phyloP scores from a whole-genome alignment of 2,329 filamentous ascomycete species.

The Blastomyces emzantsi region DNA sequence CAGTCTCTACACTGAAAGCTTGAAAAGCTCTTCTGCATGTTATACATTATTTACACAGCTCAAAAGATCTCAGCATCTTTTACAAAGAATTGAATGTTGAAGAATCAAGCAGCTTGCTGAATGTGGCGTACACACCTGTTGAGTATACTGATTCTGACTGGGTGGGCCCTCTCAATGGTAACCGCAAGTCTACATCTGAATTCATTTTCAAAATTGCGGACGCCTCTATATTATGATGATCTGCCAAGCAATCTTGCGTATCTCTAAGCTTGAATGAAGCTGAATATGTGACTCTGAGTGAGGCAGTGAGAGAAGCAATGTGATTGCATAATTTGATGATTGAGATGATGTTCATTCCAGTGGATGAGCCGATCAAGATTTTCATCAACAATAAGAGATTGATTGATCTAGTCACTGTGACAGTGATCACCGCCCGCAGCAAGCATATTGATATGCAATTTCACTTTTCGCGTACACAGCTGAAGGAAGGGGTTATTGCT shows the following conservation, averaged over 20 bases:
- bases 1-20: background rate
- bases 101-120: background rate
- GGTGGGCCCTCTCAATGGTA: background rate
- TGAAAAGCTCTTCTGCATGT: background rate
- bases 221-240: slow-evolving; percentile 12
- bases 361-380: background rate
- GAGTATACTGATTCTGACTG: background rate
- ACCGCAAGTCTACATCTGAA: slow-evolving; percentile 9
- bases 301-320: background rate
- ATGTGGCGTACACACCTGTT: background rate
- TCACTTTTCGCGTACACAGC: slow-evolving; percentile 11
- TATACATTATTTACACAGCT: background rate
- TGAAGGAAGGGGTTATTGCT: slow-evolving; percentile 7
- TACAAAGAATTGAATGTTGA: background rate
- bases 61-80: background rate
- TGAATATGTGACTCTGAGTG: slow-evolving; percentile 13
- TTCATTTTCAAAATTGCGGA: slow-evolving; percentile 12
- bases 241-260: slow-evolving; percentile 12
- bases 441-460: slow-evolving; percentile 16
- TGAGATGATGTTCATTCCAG: too few relatives aligned
- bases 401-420: slow-evolving; percentile 10
- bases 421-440: slow-evolving; percentile 5
- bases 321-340: too few relatives aligned
- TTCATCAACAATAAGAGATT: slow-evolving; percentile 11
- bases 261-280: slow-evolving; percentile 15